Conservation (phyloP, 805 yeast genomes). For the Metschnikowia kofuensis region DNA sequence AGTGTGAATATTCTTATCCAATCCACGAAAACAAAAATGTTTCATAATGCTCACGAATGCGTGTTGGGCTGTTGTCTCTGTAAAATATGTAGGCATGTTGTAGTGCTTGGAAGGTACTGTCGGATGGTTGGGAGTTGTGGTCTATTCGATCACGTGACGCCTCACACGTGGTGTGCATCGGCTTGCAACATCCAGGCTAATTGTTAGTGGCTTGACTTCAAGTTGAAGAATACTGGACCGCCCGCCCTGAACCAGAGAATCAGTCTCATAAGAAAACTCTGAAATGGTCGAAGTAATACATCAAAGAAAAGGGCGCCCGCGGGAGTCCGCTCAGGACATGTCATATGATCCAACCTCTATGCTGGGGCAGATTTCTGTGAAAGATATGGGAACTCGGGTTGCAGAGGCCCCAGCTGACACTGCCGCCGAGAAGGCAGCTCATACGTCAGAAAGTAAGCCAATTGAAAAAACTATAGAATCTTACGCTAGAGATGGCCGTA, state of each 20-base stretch:
- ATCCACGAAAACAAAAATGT: neutral
- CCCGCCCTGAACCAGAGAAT: neutral
- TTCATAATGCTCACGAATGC: neutral
- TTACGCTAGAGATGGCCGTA: too few species aligned
- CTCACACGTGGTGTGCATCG: too few species aligned
- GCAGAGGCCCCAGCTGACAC: neutral
- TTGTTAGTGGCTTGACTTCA: neutral
- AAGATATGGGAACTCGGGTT: conserved; percentile 65
- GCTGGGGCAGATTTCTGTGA: conserved; percentile 60
- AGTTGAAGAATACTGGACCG: neutral
- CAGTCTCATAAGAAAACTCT: neutral
- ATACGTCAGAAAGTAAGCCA: too few species aligned
- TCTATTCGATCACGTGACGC: neutral
- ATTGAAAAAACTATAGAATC: too few species aligned
- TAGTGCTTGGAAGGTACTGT: neutral
- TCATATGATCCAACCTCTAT: conserved; percentile 67
- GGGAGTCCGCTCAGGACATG: conserved; percentile 34
- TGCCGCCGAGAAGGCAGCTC: neutral
- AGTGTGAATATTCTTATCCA: neutral
- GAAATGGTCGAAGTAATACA: neutral
- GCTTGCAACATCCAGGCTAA: too few species aligned
- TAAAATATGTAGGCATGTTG: neutral
- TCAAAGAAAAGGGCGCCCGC: neutral
- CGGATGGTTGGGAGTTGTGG: neutral
- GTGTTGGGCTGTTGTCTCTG: neutral